Evolutionary conservation across 768 basidiomycete genomes (phyloP).

Genomic region (Mrakia frigida): DNA sequence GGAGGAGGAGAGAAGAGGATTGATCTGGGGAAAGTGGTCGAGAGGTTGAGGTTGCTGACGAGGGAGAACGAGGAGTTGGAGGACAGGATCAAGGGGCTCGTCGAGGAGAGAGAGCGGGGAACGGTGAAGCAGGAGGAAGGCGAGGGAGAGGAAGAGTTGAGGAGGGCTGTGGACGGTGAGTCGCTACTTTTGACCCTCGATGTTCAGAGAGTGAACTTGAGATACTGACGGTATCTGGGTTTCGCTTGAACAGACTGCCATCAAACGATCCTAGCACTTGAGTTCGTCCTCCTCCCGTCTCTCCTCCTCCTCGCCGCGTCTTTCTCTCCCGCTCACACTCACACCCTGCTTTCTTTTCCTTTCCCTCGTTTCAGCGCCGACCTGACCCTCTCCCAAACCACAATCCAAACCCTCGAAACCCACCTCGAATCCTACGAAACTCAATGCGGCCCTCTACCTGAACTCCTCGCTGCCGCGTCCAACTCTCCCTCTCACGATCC

Average conservation of each 20-base stretch:
- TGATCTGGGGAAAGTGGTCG: conserved; percentile 3
- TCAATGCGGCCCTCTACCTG: not conserved
- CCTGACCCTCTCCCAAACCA: not conserved
- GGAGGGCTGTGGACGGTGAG: not conserved
- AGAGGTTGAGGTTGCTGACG: not conserved
- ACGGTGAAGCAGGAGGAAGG: not conserved
- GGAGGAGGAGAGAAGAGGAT: not conserved
- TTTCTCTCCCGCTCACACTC: not conserved
- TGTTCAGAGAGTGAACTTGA: too few species aligned
- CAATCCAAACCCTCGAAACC: not conserved
- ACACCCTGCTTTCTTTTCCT: not conserved
- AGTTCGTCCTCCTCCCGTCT: not conserved
- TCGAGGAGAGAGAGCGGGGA: not conserved
- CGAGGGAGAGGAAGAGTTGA: not conserved
- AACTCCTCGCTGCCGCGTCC: not conserved
- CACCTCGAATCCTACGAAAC: not conserved
- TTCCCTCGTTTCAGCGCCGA: not conserved
- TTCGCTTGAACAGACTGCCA: conserved; percentile 10
- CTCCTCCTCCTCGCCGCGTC: not conserved
- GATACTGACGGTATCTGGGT: too few species aligned
- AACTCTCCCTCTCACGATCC: not conserved
- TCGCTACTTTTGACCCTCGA: not conserved
- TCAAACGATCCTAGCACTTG: conserved; percentile 12
- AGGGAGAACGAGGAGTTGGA: conserved; percentile 14
- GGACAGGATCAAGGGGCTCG: not conserved